Base-by-base conservation (phyloP, 345 rosid species). In the Camelina sativa region DNA sequence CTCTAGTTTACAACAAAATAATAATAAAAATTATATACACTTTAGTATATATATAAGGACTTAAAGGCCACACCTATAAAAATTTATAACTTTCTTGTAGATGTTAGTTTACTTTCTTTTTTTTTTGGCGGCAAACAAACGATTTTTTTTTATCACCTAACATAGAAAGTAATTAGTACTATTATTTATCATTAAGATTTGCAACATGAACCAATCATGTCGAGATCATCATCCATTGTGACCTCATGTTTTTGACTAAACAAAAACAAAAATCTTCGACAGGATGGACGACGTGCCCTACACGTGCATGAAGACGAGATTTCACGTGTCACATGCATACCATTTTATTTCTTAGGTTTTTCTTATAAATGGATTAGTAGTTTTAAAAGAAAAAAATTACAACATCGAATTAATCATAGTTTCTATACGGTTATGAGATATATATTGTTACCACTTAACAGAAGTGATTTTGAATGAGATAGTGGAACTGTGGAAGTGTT, bases 251-350 rank as follows among this genome's bases (percentile, higher is more conserved):
- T 50, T 23, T 62, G 6, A 34, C 37, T 51, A 48, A 55, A 23
- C 7, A 55, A 55, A 69, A 8, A 30, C 6, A 37, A 50, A 60
- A 28, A 11, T 58, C 44, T 13, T 34, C n/a, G 60, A 60, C 68
- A 50, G 25, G n/a, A 43, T 34, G 11, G 50, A 61, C 69, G 54
- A 62, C 60, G 67, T 71, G 62, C 68, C 19, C 8, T 52, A 43
- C 76, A 54, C 64, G 76, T 73, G 76, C 63, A 12, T 17, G 43
- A 25, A 25, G 46, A 41, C 25, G 51, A 59, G 13, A 11, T 16
- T 41, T 73, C 63, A 55, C 71, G 55, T 73, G 56, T 62, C 76
- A 72, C 76, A 63, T 72, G 70, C 76, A 54, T 23, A 52, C 70
- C 70, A 62, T 72, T 62, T 50, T 51, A 10, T 51, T 51, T 48